A percentile compares a stretch with the other conserved stretches of the same genome.
These are phyloP conservation scores for Exophiala spinifera DNA, from an alignment of 2,329 filamentous ascomycete genomes.

Conservation along the genomic window DNA sequence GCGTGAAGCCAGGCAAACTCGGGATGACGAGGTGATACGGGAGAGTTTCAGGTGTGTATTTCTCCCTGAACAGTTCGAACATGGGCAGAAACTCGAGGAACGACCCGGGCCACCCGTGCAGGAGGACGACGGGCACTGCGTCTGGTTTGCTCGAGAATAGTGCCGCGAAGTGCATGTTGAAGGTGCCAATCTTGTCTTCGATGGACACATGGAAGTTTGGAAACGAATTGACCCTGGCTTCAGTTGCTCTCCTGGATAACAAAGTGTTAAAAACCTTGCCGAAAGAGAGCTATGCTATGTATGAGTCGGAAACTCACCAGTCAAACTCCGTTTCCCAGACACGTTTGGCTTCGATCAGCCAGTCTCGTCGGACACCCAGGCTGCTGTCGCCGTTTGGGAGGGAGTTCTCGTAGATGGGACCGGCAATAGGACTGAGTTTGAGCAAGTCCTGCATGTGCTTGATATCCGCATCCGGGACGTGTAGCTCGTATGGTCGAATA, in stretches of 20 bases:
- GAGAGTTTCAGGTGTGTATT: slow-evolving; percentile 49
- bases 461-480: no score
- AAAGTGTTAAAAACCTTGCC: no score
- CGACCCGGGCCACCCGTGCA: slow-evolving; percentile 55
- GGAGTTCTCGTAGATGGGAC: no score
- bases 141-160: slow-evolving; percentile 52
- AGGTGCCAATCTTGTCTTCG: slow-evolving; percentile 35
- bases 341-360: slow-evolving; percentile 43
- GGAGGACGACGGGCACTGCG: slow-evolving; percentile 50
- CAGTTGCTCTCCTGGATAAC: slow-evolving; percentile 3
- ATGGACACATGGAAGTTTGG: slow-evolving; percentile 49
- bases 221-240: slow-evolving; percentile 48
- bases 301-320: slow-evolving; percentile 32
- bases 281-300: no score
- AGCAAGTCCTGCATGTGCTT: no score
- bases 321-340: slow-evolving; percentile 47
- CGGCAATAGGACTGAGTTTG: no score
- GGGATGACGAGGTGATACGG: slow-evolving; percentile 59
- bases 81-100: slow-evolving; percentile 57
- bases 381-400: slow-evolving; percentile 29
- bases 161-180: slow-evolving; percentile 53
- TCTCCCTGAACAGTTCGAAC: slow-evolving; percentile 44
- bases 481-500: no score
- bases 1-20: slow-evolving; percentile 53
- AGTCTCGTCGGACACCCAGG: slow-evolving; percentile 47